Base-by-base conservation (phyloP, 768 basidiomycete species). In the Tricholoma saponaceum region DNA sequence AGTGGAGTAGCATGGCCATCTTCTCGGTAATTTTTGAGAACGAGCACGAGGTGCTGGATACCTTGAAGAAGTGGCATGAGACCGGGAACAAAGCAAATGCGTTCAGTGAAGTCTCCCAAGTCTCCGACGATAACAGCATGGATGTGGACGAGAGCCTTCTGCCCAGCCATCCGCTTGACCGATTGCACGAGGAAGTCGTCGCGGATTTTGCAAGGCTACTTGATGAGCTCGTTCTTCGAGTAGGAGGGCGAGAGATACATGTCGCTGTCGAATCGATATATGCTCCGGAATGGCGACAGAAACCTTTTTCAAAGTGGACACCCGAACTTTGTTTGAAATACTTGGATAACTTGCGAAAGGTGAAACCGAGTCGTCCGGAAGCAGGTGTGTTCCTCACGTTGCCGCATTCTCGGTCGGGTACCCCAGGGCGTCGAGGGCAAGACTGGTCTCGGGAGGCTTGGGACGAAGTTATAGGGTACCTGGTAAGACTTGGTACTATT, bases 371-470 rank as follows among this genome's bases (percentile, higher is more conserved):
- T 25, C 76, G 74, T 33, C 84, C 85, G 5, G 72, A 77, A 22
- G 69, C 84, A 43, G 78, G 78, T 25, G 71, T 74, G 32, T 89
- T 88, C 67, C 69, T 86, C 53, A 76, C 69, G 54, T 72, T 72
- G 49, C 78, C 84, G 41, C 77, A 80, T 59, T 66, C 71, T 26
- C 26, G n/a, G 33, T 72, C 5, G 4, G 13, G 22, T 23, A 6
- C 13, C 71, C 20, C 69, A 58, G 26, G 87, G 14, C 79, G 88
- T 47, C 71, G 80, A n/a, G 90, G 90, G 1, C 81, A 84, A 64
- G 87, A 92, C 60, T 93, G 89, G 89, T 76, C 85, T 12, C 74
- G 81, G 47, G 72, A 76, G 52, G 87, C 85, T 63, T 92, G 90
- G 90, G 73, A 79, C 60, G 74, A 79, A 12, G 80, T 74, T 26